These are phyloP conservation scores for Apophysomyces trapeziformis DNA, from an alignment of 371 early-diverging fungal genomes.

Conservation along the genomic window DNA sequence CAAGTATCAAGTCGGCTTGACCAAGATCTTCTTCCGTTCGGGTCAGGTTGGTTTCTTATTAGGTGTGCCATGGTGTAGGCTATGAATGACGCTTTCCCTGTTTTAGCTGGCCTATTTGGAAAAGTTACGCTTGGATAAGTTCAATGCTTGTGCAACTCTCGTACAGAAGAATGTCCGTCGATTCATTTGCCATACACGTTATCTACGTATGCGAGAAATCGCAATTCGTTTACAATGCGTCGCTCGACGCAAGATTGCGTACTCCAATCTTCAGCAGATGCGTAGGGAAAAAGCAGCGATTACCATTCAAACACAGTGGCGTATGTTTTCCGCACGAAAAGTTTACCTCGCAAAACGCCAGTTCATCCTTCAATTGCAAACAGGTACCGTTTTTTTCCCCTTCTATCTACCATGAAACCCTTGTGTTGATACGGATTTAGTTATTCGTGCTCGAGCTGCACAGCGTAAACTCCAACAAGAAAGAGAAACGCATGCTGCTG, in stretches of 20 bases:
- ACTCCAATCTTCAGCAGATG: constrained; percentile 47
- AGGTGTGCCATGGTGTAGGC: no score
- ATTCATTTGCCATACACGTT: constrained; percentile 70
- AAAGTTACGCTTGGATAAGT: constrained; percentile 80
- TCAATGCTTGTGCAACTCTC: constrained; percentile 77
- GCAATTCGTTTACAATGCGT: constrained; percentile 62
- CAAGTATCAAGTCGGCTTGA: constrained; percentile 92
- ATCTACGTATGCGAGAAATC: constrained; percentile 59
- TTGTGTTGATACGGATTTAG: constrained; percentile 12
- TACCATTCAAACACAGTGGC: constrained; percentile 72
- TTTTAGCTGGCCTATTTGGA: constrained; percentile 86
- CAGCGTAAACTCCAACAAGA: constrained; percentile 45
- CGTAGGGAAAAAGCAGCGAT: constrained; percentile 77
- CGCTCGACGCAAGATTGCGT: constrained; percentile 65
- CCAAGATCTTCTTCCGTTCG: constrained; percentile 98
- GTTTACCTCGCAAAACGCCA: constrained; percentile 43
- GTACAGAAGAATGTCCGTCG: constrained; percentile 91
- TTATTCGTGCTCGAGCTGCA: constrained; percentile 59
- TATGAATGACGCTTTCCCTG: neutral
- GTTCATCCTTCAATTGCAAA: constrained; percentile 41
- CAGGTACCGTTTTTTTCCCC: constrained; percentile 24
- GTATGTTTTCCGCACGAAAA: constrained; percentile 69
- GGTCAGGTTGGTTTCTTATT: constrained; percentile 55
- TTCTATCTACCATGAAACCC: neutral
- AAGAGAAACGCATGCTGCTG: constrained; percentile 68